Base-by-base conservation (phyloP, 805 yeast genomes). In the Lipomyces orientalis region DNA sequence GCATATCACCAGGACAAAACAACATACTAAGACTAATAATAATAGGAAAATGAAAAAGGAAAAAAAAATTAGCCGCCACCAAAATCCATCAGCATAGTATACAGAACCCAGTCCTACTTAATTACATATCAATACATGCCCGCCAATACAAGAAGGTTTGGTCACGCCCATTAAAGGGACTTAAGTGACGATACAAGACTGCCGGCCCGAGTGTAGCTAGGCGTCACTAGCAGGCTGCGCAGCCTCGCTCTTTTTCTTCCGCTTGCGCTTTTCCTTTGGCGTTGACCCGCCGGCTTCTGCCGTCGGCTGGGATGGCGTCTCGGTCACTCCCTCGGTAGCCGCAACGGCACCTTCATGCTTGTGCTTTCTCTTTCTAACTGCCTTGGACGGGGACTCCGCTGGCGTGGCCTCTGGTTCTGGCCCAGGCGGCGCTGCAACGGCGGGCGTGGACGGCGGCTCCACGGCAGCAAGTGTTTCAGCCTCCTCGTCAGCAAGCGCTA, bases 301-400 rank as follows among this genome's bases (percentile, higher is more conserved):
- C n/a, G 56, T n/a, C 25, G 39, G 34, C 33, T 39, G 39, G 39
- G 52, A 16, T 12, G 62, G 62, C 4, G 64, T 49, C 22, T 34
- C 56, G 34, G 61, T 54, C 14, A 37, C 51, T 12, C 9, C 39
- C 33, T 49, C 60, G 59, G 55, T 19, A 35, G 31, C 56, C 4
- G 60, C 51, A 1, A 62, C 58, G 33, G 58, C 10, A 25, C 85
- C 8, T 72, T 79, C 43, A 81, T 62, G 60, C 72, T 68, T 68
- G 49, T 39, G 62, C 64, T 67, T 67, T 35, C 60, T 55, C 65
- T 63, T 66, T 43, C 58, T 57, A 10, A 25, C 55, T 12, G 34
- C 34, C 67, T 66, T 68, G 54, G 70, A 55, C n/a, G 68, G 69
- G 10, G 69, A 59, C 51, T 33, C 56, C 4, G 54, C 34, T 10